Conservation (phyloP, 805 yeast genomes). For the Lachancea dasiensis region DNA sequence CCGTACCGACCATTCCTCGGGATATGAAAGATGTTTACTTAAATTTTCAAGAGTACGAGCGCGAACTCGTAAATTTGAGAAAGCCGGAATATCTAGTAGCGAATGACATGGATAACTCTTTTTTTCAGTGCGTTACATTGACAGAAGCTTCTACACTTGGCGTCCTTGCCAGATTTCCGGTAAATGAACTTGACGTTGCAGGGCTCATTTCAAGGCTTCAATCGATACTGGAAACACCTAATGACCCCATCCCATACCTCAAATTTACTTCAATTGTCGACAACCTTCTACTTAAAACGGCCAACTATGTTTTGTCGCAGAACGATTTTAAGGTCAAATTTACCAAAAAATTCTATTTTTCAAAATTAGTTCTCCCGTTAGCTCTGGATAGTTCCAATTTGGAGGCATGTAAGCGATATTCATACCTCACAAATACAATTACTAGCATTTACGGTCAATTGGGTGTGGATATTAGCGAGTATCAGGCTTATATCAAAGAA, state of each 20-base stretch:
- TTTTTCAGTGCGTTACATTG: constrained; percentile 34
- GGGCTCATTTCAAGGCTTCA: constrained; percentile 39
- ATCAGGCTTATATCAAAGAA: constrained; percentile 7
- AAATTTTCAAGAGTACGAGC: constrained; percentile 19
- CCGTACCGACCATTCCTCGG: constrained; percentile 11
- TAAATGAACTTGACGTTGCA: constrained; percentile 43
- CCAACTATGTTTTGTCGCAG: constrained; percentile 33
- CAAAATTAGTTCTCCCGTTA: constrained; percentile 14
- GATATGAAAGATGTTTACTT: constrained; percentile 14
- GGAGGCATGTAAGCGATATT: constrained; percentile 19
- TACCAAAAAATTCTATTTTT: constrained; percentile 29
- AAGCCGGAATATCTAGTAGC: constrained; percentile 16
- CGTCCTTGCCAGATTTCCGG: constrained; percentile 35
- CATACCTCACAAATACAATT: constrained; percentile 31
- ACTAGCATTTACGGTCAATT: constrained; percentile 35
- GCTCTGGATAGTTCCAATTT: constrained; percentile 3
- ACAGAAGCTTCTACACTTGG: constrained; percentile 28
- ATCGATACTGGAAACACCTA: constrained; percentile 26
- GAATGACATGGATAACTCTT: constrained; percentile 22
- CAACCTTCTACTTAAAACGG: constrained; percentile 40
- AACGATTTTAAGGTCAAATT: constrained; percentile 9
- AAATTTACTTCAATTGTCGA: constrained; percentile 26
- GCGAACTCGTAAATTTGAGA: constrained; percentile 8
- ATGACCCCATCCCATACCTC: constrained; percentile 15
- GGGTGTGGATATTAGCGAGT: constrained; percentile 3